Base-by-base conservation (phyloP, 1,284 basidiomycete species). In the Pyrrhoderma lamaoense region DNA sequence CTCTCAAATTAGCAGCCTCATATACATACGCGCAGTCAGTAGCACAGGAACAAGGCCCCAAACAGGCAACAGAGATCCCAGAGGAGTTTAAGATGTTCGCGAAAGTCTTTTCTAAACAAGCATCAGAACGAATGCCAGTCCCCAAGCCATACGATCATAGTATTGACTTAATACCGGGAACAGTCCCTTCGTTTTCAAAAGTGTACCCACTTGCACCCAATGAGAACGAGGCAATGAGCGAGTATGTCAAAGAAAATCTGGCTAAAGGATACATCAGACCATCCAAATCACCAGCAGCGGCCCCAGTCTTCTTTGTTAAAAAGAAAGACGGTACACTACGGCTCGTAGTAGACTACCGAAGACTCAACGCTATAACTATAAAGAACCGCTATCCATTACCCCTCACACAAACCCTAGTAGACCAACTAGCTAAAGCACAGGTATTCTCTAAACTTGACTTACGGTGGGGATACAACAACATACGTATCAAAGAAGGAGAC, bases 231-330 rank as follows among this genome's bases (percentile, higher is more conserved):
- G 62, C 63, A 0, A 58, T 73, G 1, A 50, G 49, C 9, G 63
- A 65, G n/a, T 72, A 67, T 51, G 46, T 74, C 42, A 59, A 70
- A 13, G 64, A 68, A 36, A 66, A 70, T 43, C 63, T 75, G 47
- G 60, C 35, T 63, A 48, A 48, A 19, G 46, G 46, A 38, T 65
- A 64, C 37, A 72, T 73, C 49, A 59, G 64, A 0, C 57, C 52
- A n/a, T 71, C 69, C 0, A 66, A 59, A 4, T 69, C 67, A 5
- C 60, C 67, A 3, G 61, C 62, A 16, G 67, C 60, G 0, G 57
- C 72, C 0, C 71, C 71, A 0, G 59, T 77, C 37, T 63, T 79
- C 0, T 78, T 77, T 52, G 65, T 73, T 27, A 64, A 65, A 45
- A 76, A 76, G 58, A 76, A 76, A 58, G 68, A 71, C 54, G 68